Evolutionary conservation across 2,329 filamentous ascomycete genomes (phyloP).

Genomic region (Fusarium sp.): DNA sequence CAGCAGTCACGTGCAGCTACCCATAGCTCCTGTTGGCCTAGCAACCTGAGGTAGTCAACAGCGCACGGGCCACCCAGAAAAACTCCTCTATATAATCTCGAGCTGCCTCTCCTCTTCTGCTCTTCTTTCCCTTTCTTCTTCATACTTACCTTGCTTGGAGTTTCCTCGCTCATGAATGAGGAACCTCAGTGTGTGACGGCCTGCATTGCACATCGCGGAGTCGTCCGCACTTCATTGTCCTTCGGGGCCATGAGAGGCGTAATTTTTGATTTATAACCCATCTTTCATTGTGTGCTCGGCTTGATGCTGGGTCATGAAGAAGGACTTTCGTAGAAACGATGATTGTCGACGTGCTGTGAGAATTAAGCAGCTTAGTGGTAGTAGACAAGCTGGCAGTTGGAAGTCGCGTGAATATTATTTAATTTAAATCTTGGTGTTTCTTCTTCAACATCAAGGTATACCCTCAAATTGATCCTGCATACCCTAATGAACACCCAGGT

Average conservation of each 20-base stretch:
- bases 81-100: slow-evolving; percentile 44
- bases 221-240: slow-evolving; percentile 60
- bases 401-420: too few species aligned
- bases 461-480: too few species aligned
- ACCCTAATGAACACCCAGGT: too few species aligned
- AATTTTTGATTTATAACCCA: slow-evolving; percentile 59
- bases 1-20: not conserved
- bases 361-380: rapidly evolving
- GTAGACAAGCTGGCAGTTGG: too few species aligned
- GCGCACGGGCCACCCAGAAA: slow-evolving; percentile 2
- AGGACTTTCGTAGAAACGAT: not conserved
- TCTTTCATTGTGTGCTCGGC: slow-evolving; percentile 56
- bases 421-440: too few species aligned
- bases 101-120: slow-evolving; percentile 23
- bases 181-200: slow-evolving; percentile 54
- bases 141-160: slow-evolving; percentile 64
- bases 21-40: not conserved
- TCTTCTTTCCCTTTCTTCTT: slow-evolving; percentile 53
- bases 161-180: slow-evolving; percentile 56
- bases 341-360: not conserved
- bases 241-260: slow-evolving; percentile 62
- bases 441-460: rapidly evolving
- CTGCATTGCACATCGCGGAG: slow-evolving; percentile 67
- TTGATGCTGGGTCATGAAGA: slow-evolving; percentile 47
- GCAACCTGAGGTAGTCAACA: not conserved